Base-by-base conservation (phyloP, 208 protist genomes). In the Trypanosoma caninum region DNA sequence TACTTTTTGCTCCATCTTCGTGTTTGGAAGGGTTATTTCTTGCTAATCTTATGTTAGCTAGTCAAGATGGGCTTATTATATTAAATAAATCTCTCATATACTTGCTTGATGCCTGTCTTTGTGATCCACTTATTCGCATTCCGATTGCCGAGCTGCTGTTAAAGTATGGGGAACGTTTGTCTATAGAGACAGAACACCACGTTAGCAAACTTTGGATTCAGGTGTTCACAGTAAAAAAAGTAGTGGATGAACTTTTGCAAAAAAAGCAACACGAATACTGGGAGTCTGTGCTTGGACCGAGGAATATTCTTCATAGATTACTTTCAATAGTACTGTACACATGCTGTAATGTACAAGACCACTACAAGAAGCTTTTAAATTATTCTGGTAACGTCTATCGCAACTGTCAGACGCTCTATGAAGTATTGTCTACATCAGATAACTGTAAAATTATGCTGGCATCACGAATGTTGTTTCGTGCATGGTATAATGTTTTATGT, bases 201-300 rank as follows among this genome's bases (percentile, higher is more conserved):
- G 57, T 78, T 1, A 44, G 69, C 22, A 47, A 55, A 42, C 60
- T 76, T 48, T 33, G 53, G 22, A 74, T 91, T 48, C 87, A 94
- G 56, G 82, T 94, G 25, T 69, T 88, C 23, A 87, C 79, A 3
- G 80, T 80, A 57, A 71, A 73, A 7, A 65, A 79, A 28, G 76
- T 82, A 6, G 59, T 91, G 27, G 60, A 66, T 23, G 23, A 48
- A 31, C 67, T 90, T 9, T 41, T 81, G 11, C 34, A 54, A 13
- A 50, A 50, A 13, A 16, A 3, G n/a, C 44, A 69, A 42, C 56
- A 84, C 51, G 72, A 63, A 18, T 67, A 72, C 55, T 65, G 61
- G 46, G 62, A 69, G 20, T 44, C 47, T 41, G 18, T 70, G 10
- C 10, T 70, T 34, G 53, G 66, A 1, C 42, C 31, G 7, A 73